Base-by-base conservation (phyloP, 228 moss, liverwort and hornwort genomes). In the Sphagnum fallax region DNA sequence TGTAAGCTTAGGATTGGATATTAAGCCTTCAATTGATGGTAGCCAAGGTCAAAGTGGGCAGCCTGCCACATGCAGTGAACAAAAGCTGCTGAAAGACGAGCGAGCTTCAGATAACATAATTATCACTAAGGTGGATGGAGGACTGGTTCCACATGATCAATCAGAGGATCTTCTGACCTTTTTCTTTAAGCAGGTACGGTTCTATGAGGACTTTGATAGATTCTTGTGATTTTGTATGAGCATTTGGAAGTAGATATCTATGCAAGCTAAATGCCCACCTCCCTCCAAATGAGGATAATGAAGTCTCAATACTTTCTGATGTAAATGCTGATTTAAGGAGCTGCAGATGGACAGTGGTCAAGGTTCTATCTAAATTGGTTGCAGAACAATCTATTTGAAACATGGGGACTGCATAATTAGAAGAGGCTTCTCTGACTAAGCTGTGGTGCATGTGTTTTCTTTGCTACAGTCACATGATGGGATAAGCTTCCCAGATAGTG, bases 1-100 rank as follows among this genome's bases (percentile, higher is more conserved):
- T 61, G 80, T 71, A 70, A 83, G 87, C 72, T 80, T 82, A 55
- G 80, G 76, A 47, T 76, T 80, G 78, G 88, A 82, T 62, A 85
- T 76, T 32, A 32, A 32, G 32, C 32, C 32, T 57, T 76, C 85
- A 61, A 11, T 52, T 15, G 52, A 62, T 61, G 70, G 70, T 61
- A 62, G 61, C 6, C 61, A 61, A 6, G 15, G 51, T 51, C 60
- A 50, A 49, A 63, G 70, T 51, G 70, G 62, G 63, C 55, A 8
- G 12, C 52, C 50, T 49, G 59, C 57, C 7, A 58, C 57, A 48
- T 61, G 63, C 15, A 63, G 60, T 49, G 70, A 62, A 14, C 61
- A 50, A 50, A 71, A 71, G 14, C 48, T 65, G 18, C 11, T 71
- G 49, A 71, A 71, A 52, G 70, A 71, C 4, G 61, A 71, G 7